Conservation (phyloP, 2,329 filamentous ascomycete species). For the Aspergillus fumigatus region DNA sequence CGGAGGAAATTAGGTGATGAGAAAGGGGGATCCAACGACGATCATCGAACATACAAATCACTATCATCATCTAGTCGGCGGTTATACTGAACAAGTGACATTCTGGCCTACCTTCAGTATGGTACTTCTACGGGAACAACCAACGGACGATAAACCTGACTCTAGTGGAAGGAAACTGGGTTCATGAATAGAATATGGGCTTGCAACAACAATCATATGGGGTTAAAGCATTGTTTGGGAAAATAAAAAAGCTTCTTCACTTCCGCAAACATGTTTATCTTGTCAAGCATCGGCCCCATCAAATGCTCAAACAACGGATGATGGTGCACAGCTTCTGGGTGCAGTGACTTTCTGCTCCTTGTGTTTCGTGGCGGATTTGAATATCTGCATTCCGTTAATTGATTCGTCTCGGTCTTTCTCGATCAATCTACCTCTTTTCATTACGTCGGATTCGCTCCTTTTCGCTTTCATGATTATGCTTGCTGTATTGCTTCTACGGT, state of each 20-base stretch:
- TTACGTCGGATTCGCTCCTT: background rate
- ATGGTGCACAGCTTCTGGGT: background rate
- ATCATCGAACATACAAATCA: background rate
- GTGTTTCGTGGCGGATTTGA: background rate
- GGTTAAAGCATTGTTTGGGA: background rate
- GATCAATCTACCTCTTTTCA: background rate
- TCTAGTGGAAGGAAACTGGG: background rate
- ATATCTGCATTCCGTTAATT: background rate
- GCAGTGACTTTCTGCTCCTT: background rate
- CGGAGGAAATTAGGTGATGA: constrained; percentile 5
- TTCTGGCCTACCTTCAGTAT: background rate
- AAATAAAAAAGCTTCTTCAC: background rate
- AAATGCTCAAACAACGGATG: background rate
- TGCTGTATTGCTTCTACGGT: background rate
- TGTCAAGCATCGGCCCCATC: background rate
- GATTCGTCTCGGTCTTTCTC: background rate
- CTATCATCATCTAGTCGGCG: constrained; percentile 1
- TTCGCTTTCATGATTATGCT: background rate
- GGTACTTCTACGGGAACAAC: background rate
- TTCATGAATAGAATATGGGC: constrained; percentile 3
- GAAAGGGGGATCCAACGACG: background rate
- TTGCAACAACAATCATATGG: background rate
- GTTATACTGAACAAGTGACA: background rate
- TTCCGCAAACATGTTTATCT: background rate
- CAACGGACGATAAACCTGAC: background rate